Base-by-base conservation (phyloP, 2,329 filamentous ascomycete genomes). In the Diaporthe sp. region DNA sequence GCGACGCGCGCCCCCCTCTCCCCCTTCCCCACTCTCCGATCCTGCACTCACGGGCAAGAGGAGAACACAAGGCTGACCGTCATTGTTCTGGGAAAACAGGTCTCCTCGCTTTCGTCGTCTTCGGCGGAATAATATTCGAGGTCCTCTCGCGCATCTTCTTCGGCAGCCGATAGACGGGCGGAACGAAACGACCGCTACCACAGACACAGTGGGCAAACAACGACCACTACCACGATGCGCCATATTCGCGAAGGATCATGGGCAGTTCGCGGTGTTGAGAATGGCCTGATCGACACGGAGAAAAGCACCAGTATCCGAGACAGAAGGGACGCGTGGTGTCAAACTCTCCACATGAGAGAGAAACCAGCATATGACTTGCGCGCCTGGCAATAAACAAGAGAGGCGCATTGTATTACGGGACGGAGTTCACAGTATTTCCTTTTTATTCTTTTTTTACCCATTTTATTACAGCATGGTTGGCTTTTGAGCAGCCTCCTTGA, bases 61-160 rank as follows among this genome's bases (percentile, higher is more conserved):
- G 37, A 39, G 51, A 28, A 4, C 34, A 37, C 60, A 22, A 2
- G 31, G 31, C 57, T 65, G 22, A 49, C 17, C 62, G 78, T 58
- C 4, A 15, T 5, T 77, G 49, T 76, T 37, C 31, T 68, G 44
- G 22, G 1, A 22, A 4, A 71, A 0, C 68, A 92, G 90, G 80
- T 39, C 76, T 92, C 61, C 89, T 92, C 78, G 90, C 82, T 49
- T 92, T 92, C 81, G 85, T 92, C 80, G 84, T 92, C 79, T 90
- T 92, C 77, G 91, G 91, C 76, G 90, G 91, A 51, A 84, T 92
- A 39, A 77, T 91, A 79, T 91, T 92, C 80, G 90, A 92, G 82
- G 84, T 87, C 72, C 79, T 92, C 77, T 88, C 89, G 58, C 88
- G 89, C 79, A 86, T 91, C 83, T 89, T 89, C 81, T 85, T 81